Evolutionary conservation across 805 yeast genomes (phyloP), one percentile per base, ranked within the genome.

Genomic region (Lipomyces anomalus): DNA sequence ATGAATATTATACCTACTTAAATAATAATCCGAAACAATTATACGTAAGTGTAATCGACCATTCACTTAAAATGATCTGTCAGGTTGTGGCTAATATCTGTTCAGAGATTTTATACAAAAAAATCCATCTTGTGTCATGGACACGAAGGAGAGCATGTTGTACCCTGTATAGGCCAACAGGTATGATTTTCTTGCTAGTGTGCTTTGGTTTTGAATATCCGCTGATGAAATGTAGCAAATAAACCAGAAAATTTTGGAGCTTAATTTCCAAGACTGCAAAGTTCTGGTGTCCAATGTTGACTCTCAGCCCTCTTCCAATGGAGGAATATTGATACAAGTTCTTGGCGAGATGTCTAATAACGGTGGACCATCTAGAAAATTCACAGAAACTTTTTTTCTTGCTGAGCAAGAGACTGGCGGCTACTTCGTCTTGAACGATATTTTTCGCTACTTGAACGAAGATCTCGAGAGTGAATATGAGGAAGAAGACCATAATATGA

Each of bases 381-480:
- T 69, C 49, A 64, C 59, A 16, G 72, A 69, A 57, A 65, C 72
- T 6, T 67, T 69, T 43, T 58, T 67, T 38, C 55, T 69, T 47
- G 68, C 68, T 24, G 51, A 53, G 29, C 61, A 56, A 33, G 54
- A 58, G 9, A 42, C 50, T 28, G 45, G 52, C 9, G 62, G 64
- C 6, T 64, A 63, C 52, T 65, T 45, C 44, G 66, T 69, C 23
- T 44, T 63, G 42, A 65, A 65, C 50, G 73, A 68, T 48, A 61
- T 69, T 23, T 60, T 68, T 51, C 61, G 70, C 17, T 57, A 61
- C 45, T 44, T 67, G 42, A 59, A 61, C 53, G 67, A 66, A 35
- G 65, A 62, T 23, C 55, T 49, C 35, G 48, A 43, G 16, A 35
- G 47, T 11, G 50, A 41, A 3, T 37, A 43, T 20, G 61, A 55